Conservation (phyloP, 1,284 basidiomycete species). For the Exobasidium rhododendri region DNA sequence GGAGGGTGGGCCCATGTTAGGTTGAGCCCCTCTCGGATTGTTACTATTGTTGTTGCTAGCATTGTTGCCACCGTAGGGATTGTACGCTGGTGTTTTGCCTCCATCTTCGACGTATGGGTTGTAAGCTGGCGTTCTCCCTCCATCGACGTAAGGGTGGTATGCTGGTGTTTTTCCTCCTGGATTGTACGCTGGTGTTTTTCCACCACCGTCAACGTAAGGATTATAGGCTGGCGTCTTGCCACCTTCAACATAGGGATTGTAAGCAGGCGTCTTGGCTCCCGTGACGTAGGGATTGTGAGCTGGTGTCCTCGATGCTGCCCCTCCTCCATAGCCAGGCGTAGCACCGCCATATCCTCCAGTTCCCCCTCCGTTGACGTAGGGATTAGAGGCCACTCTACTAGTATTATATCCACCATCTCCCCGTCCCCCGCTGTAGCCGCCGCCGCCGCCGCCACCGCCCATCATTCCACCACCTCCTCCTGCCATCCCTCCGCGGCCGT, state of each 20-base stretch:
- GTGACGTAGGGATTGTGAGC: slow-evolving; percentile 10
- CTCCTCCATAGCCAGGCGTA: neutral
- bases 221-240: slow-evolving; percentile 43
- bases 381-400: slow-evolving; percentile 1
- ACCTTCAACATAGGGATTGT: slow-evolving; percentile 25
- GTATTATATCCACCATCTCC: slow-evolving; percentile 9
- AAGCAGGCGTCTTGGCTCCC: slow-evolving; percentile 30
- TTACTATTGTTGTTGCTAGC: slow-evolving; percentile 7
- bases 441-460: slow-evolving; percentile 1
- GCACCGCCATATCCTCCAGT: slow-evolving; percentile 10
- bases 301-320: slow-evolving; percentile 6
- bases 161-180: slow-evolving; percentile 12
- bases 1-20: slow-evolving; percentile 7
- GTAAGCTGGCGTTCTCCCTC: slow-evolving; percentile 14
- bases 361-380: slow-evolving; percentile 6
- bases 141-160: slow-evolving; percentile 11
- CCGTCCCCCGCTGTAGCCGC: neutral
- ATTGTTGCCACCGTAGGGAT: slow-evolving; percentile 7
- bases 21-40: neutral
- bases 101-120: slow-evolving; percentile 22
- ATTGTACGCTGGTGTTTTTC: slow-evolving; percentile 19
- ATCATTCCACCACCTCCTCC: neutral
- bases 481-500: neutral
- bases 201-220: slow-evolving; percentile 29
- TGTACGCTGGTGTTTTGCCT: slow-evolving; percentile 47